Conservation (phyloP, 192 early-diverging fungal species). For the Chytriomyces sp. region DNA sequence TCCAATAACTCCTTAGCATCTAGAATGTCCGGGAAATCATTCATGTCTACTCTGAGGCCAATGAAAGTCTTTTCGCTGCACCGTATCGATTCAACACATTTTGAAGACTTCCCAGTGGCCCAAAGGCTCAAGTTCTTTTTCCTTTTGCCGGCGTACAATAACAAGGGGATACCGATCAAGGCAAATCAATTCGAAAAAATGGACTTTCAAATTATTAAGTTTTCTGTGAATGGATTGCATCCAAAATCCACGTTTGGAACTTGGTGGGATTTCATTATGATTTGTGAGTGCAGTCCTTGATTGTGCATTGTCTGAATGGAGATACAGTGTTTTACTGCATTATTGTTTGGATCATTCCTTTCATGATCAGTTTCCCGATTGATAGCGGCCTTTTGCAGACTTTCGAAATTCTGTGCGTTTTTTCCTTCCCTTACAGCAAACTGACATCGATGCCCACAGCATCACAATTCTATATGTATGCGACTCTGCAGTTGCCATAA, state of each 20-base stretch:
- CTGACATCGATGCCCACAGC: no score
- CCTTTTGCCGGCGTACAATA: constrained; percentile 5
- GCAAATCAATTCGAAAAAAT: neutral
- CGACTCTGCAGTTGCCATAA: neutral
- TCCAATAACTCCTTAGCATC: no score
- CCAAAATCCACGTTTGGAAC: neutral
- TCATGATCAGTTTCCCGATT: neutral
- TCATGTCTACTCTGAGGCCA: no score
- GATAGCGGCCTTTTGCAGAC: neutral
- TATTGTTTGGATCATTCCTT: neutral
- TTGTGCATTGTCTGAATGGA: neutral
- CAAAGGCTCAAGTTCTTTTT: no score
- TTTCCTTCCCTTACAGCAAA: neutral
- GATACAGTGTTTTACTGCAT: neutral
- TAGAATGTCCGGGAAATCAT: no score
- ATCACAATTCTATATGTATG: neutral
- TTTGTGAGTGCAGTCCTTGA: neutral
- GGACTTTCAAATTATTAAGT: neutral
- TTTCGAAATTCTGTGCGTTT: neutral
- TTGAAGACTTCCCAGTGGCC: no score
- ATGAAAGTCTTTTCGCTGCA: no score
- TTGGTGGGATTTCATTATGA: neutral
- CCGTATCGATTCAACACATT: no score
- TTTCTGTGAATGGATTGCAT: neutral
- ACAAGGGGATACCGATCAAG: neutral